Conservation (phyloP, 2,329 filamentous ascomycete species). For the Ophiocordyceps australis region DNA sequence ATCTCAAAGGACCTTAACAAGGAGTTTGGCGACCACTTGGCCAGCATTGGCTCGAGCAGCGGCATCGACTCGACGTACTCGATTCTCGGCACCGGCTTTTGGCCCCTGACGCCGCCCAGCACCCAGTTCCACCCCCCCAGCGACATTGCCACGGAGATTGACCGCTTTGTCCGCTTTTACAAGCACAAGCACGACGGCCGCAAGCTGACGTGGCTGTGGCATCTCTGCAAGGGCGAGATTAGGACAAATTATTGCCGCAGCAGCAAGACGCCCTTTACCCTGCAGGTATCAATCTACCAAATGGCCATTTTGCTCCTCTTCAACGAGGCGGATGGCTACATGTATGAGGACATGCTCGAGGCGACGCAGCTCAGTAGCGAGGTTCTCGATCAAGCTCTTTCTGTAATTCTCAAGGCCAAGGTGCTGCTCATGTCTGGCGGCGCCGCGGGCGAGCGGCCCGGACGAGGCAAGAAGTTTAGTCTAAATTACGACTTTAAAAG, state of each 20-base stretch:
- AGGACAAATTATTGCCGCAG: conserved; percentile 84
- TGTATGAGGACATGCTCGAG: conserved; percentile 74
- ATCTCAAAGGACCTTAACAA: conserved; percentile 94
- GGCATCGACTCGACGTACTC: conserved; percentile 75
- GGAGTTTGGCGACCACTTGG: conserved; percentile 63
- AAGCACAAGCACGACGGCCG: conserved; percentile 91
- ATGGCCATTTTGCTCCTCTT: conserved; percentile 93
- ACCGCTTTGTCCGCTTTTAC: conserved; percentile 83
- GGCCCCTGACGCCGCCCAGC: conserved; percentile 74
- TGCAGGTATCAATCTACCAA: conserved; percentile 94
- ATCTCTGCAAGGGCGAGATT: conserved; percentile 92
- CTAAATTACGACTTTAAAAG: conserved; percentile 94
- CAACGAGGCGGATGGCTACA: conserved; percentile 74
- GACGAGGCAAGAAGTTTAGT: conserved; percentile 59
- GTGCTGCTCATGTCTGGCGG: conserved; percentile 56
- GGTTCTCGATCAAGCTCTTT: conserved; percentile 69
- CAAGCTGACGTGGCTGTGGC: conserved; percentile 96
- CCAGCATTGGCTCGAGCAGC: conserved; percentile 39
- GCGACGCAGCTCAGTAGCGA: conserved; percentile 67
- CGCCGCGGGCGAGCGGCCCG: conserved; percentile 54
- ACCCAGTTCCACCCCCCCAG: conserved; percentile 78
- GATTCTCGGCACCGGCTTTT: conserved; percentile 90
- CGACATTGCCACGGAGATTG: conserved; percentile 72
- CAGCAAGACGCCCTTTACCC: conserved; percentile 82
- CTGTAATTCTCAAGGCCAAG: conserved; percentile 83